Conservation (phyloP, 2,329 filamentous ascomycete species). For the Ophiocordyceps camponoti-leonardi region DNA sequence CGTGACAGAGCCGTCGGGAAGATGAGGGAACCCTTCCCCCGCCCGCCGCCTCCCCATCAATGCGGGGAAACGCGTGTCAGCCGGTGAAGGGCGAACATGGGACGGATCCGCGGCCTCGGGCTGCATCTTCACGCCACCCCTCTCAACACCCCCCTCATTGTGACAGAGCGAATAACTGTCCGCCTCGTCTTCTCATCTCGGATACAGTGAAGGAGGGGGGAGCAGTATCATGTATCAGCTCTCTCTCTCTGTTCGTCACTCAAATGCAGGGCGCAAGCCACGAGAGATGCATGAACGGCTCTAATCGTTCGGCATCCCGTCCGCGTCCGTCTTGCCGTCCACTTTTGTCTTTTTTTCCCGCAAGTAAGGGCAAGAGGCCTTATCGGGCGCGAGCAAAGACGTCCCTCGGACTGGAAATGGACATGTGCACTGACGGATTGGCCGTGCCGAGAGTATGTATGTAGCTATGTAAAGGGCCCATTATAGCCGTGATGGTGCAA, state of each 20-base stretch:
- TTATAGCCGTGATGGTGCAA: neutral
- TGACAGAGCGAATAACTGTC: too few species aligned
- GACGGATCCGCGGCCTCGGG: neutral
- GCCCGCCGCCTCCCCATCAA: neutral
- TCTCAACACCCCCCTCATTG: too few species aligned
- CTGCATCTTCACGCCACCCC: neutral
- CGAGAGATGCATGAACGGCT: neutral
- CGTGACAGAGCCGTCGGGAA: neutral
- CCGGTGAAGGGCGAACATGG: neutral
- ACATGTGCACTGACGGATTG: neutral
- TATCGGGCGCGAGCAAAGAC: neutral
- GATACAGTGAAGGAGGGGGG: too few species aligned
- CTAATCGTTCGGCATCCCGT: neutral
- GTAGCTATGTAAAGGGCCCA: neutral
- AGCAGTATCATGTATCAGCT: too few species aligned
- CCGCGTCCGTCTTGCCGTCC: neutral
- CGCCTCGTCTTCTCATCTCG: too few species aligned
- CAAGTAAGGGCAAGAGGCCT: neutral
- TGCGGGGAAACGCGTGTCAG: constrained; percentile 3
- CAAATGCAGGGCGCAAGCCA: too few species aligned
- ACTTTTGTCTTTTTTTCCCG: neutral
- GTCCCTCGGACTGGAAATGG: neutral
- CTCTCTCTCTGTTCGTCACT: too few species aligned
- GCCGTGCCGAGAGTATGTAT: neutral
- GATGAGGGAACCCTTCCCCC: neutral